Evolutionary conservation across 495 filamentous ascomycete species (phyloP).

Genomic region (Trichoderma reesei): DNA sequence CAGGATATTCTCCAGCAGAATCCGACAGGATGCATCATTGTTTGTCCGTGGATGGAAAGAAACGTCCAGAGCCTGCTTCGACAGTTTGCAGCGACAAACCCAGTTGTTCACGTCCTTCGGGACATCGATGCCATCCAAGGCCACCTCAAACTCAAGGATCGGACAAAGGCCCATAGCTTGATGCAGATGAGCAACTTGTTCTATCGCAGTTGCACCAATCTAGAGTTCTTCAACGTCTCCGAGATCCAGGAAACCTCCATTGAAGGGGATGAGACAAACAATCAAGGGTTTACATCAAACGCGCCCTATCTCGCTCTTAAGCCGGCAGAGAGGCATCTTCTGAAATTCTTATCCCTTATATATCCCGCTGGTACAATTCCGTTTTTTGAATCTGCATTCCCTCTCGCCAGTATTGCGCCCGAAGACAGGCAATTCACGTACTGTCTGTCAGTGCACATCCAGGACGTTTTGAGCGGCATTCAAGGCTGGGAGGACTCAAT

Average conservation of each 20-base stretch:
- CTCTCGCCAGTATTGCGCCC: constrained; percentile 49
- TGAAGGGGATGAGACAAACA: constrained; percentile 17
- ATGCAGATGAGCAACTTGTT: constrained; percentile 37
- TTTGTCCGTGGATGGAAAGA: constrained; percentile 49
- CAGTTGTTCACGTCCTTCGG: constrained; percentile 56
- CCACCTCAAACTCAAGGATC: constrained; percentile 45
- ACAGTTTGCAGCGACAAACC: constrained; percentile 46
- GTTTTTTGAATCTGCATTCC: constrained; percentile 55
- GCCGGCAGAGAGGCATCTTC: constrained; percentile 61
- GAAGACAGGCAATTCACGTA: constrained; percentile 56
- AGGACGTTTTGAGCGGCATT: constrained; percentile 39
- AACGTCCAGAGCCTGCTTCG: constrained; percentile 45
- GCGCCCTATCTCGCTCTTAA: constrained; percentile 61
- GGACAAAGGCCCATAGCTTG: constrained; percentile 38
- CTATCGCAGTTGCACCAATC: constrained; percentile 55
- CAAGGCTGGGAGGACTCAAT: constrained; percentile 48
- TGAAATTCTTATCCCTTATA: constrained; percentile 54
- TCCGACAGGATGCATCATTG: constrained; percentile 50
- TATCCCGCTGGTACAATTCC: constrained; percentile 43
- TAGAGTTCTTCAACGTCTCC: constrained; percentile 64
- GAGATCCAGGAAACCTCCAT: constrained; percentile 19
- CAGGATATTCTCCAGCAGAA: constrained; percentile 52
- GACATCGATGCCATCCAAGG: constrained; percentile 51
- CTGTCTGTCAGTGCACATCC: constrained; percentile 50
- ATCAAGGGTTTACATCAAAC: constrained; percentile 19